These are phyloP conservation scores for Proliferodiscus dingleyae DNA, from an alignment of 2,329 filamentous ascomycete genomes.

Conservation along the genomic window DNA sequence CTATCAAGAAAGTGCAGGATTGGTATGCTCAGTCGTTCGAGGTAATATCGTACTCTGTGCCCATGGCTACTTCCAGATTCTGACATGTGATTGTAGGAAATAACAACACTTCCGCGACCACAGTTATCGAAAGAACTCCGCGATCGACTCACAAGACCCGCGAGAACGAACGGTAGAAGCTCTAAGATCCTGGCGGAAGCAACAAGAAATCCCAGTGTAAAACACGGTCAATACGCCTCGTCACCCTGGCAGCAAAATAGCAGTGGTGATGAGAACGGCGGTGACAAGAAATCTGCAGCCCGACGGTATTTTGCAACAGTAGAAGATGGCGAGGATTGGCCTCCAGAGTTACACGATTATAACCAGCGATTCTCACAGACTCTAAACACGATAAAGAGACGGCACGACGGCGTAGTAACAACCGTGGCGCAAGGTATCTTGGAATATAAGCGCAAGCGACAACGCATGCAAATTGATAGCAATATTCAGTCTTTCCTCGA, in stretches of 20 bases:
- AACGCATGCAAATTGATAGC: conserved; percentile 97
- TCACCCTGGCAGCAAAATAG: conserved; percentile 39
- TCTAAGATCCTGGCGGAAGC: conserved; percentile 72
- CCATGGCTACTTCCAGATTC: conserved; percentile 6
- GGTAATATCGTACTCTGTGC: conserved; percentile 47
- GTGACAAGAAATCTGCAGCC: conserved; percentile 48
- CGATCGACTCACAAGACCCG: conserved; percentile 69
- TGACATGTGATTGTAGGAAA: conserved; percentile 60
- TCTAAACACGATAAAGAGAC: conserved; percentile 87
- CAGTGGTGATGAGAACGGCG: conserved; percentile 44
- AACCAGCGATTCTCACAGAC: conserved; percentile 87
- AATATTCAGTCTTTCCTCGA: conserved; percentile 97
- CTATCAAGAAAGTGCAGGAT: conserved; percentile 88
- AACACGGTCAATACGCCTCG: conserved; percentile 72
- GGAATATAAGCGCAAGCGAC: conserved; percentile 93
- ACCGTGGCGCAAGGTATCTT: conserved; percentile 97
- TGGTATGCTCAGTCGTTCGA: conserved; percentile 99
- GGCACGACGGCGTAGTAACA: conserved; percentile 95
- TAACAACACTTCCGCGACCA: conserved; percentile 79
- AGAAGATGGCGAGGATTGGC: conserved; percentile 86
- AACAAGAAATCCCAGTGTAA: conserved; percentile 85
- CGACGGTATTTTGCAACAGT: conserved; percentile 87
- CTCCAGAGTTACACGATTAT: conserved; percentile 88
- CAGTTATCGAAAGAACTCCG: conserved; percentile 69
- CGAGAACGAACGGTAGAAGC: conserved; percentile 47